phyloP scores from a whole-genome alignment of 768 basidiomycete genomes.

The Tricholomella constricta region DNA sequence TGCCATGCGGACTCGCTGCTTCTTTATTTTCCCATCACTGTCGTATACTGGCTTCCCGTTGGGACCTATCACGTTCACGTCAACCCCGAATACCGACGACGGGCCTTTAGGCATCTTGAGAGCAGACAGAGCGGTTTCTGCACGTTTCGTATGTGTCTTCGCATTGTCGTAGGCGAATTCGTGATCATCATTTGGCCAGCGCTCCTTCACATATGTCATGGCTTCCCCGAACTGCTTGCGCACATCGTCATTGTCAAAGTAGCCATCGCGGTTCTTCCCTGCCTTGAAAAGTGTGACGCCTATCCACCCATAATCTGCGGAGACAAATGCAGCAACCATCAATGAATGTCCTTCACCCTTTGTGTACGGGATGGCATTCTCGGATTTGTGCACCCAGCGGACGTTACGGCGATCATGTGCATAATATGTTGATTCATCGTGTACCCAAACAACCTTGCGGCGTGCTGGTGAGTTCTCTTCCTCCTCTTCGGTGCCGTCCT shows the following conservation, averaged over 20 bases:
- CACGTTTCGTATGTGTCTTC: slow-evolving; percentile 24
- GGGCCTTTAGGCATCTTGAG: slow-evolving; percentile 1
- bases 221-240: slow-evolving; percentile 20
- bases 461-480: background rate
- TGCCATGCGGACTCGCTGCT: background rate
- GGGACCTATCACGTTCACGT: background rate
- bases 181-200: slow-evolving; percentile 21
- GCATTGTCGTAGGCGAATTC: slow-evolving; percentile 26
- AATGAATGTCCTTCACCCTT: slow-evolving; percentile 33
- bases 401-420: slow-evolving; percentile 25
- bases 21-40: background rate
- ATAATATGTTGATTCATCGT: slow-evolving; percentile 35
- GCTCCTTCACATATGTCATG: slow-evolving; percentile 21
- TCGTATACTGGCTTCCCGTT: no score
- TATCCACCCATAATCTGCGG: slow-evolving; percentile 31
- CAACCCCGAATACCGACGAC: background rate
- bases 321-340: slow-evolving; percentile 39
- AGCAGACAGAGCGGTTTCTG: slow-evolving; percentile 1
- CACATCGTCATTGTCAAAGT: slow-evolving; percentile 28
- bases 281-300: slow-evolving; percentile 23
- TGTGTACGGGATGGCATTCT: slow-evolving; percentile 4
- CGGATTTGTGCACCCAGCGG: slow-evolving; percentile 22
- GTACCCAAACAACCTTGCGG: background rate
- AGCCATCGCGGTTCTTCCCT: slow-evolving; percentile 28
- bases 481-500: background rate